Evolutionary conservation across 2,329 filamentous ascomycete genomes (phyloP), one percentile per base, ranked within the genome.

Genomic region (Teratosphaeria destructans): DNA sequence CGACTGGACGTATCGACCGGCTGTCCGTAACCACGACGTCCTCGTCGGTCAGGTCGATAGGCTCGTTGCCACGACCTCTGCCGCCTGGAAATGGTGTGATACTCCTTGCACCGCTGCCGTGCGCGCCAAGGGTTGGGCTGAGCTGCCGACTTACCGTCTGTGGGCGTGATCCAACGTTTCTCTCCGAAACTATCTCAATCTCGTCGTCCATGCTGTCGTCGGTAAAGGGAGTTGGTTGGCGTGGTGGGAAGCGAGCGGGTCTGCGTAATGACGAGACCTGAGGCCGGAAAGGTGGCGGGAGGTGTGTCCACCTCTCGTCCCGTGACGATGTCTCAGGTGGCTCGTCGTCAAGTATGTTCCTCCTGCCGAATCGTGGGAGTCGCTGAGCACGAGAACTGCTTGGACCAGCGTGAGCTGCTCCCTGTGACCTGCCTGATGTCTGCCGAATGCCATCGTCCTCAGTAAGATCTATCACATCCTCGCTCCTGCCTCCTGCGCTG

Each of bases 361-460:
- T 70, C 26, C 43, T n/a, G 6, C 72, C 71, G 61, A 73, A 76
- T 49, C 76, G 72, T 23, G 77, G 76, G 54, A 73, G 67, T 52
- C 75, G 71, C 55, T 70, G 68, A 27, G 70, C 67, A 59, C 69
- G 73, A 59, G 65, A 63, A 55, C 65, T 64, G 10, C 55, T 58
- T 60, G 63, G 58, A 53, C 58, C 27, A 4, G 52, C 53, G 23
- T 43, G 32, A 39, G 49, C 27, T 5, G 32, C n/a, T 35, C 26
- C 35, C 23, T 35, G 29, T 27, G 27, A 16, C 27, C 26, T 27
- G 35, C 29, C 14, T n/a, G 19, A 16, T 27, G 23, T 52, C 35
- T 49, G 55, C 59, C 54, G 58, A 57, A 39, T 59, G 62, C 66
- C 59, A 37, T 68, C 58, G 10, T 68, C 64, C 32, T 60, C 65